Evolutionary conservation across 1,139 yeast species (phyloP), one percentile per base, ranked within the genome.

Genomic region (Zygosaccharomyces pseudobailii): DNA sequence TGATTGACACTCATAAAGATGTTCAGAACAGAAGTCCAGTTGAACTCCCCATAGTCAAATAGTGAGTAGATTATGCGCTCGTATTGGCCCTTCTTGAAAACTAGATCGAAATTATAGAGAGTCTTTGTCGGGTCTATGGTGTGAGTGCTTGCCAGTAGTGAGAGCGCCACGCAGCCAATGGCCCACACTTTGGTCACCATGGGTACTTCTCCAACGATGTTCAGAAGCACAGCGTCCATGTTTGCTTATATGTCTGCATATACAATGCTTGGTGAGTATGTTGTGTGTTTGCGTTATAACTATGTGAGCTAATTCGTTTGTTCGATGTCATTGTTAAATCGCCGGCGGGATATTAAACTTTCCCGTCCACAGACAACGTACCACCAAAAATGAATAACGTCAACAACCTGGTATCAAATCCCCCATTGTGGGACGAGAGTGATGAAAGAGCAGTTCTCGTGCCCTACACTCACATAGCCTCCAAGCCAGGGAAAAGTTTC

Each of bases 401-500:
- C 6, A 51, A 52, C 28, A 10, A 36, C 19, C 43, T 62, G 27
- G 53, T 57, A 4, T 43, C 51, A 10, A 40, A 43, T 1, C 45
- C 49, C 13, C 61, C 59, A 10, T 17, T 44, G 20, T 62, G 65
- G 66, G 47, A 49, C 5, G 45, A 50, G 2, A 45, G 41, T 10
- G 51, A 52, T 25, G 66, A 62, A 41, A 22, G 22, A 7, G 50
- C 52, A 2, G 36, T 64, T 17, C 48, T 51, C 27, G 49, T 50
- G 33, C 87, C 88, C 0, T 82, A 72, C 58, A 57, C 66, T 7
- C 80, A 82, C 55, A 69, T 82, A 6, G 66, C 70, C 23, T 60
- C 69, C 19, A 71, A 72, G 34, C 75, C 78, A 3, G 87, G 87
- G 9, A 82, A 82, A 59, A 76, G 79, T 45, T 63, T 82, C 49